phyloP scores from a whole-genome alignment of 371 early-diverging fungal species.

The Rhizopus sp. region DNA sequence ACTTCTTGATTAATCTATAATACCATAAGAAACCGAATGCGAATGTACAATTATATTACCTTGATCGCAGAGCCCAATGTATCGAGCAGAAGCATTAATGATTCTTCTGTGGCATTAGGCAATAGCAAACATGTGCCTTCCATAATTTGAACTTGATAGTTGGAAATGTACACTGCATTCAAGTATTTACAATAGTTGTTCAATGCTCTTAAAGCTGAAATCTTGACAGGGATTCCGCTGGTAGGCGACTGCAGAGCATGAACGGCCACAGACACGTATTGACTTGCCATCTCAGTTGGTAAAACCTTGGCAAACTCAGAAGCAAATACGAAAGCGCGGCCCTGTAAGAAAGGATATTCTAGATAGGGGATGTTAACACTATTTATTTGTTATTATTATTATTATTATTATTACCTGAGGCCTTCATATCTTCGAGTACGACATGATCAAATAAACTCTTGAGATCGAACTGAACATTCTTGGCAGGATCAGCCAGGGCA shows the following conservation, averaged over 20 bases:
- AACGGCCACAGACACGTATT: conserved; percentile 75
- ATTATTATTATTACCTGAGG: conserved; percentile 41
- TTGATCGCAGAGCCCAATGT: conserved; percentile 73
- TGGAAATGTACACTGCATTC: conserved; percentile 56
- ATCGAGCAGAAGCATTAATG: conserved; percentile 80
- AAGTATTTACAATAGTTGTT: conserved; percentile 71
- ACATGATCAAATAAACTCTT: conserved; percentile 81
- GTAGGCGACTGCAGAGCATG: conserved; percentile 64
- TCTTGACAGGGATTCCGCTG: conserved; percentile 67
- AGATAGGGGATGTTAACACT: neutral
- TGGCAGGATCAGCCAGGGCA: conserved; percentile 44
- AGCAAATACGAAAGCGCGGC: conserved; percentile 87
- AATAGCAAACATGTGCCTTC: conserved; percentile 68
- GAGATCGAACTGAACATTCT: conserved; percentile 51
- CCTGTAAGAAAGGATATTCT: conserved; percentile 84
- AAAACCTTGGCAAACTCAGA: conserved; percentile 78
- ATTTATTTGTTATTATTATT: neutral
- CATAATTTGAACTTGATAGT: conserved; percentile 71
- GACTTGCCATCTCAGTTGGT: conserved; percentile 64
- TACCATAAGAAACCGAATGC: neutral
- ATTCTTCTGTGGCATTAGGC: conserved; percentile 72
- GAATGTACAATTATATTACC: conserved; percentile 29
- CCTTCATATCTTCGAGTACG: conserved; percentile 69
- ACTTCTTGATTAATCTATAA: conserved; percentile 64
- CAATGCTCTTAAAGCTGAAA: conserved; percentile 82